Conservation (phyloP, 2,329 filamentous ascomycete species). For the Ascochyta rabiei region DNA sequence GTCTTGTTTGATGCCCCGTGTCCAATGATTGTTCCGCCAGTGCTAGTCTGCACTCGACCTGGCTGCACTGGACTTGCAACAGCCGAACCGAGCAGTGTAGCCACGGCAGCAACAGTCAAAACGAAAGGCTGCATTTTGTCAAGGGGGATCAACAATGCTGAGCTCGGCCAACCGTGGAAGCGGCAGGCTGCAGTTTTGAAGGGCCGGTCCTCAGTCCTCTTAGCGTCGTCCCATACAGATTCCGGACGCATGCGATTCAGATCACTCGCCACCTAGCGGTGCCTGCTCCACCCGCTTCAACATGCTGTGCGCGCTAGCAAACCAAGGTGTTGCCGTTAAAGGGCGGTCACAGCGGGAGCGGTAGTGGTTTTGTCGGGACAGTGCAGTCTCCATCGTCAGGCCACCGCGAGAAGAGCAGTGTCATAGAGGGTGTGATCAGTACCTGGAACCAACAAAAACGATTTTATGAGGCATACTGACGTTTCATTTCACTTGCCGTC, state of each 20-base stretch:
- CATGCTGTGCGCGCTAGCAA: not conserved
- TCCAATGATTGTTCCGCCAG: conserved; percentile 41
- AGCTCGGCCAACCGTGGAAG: not conserved
- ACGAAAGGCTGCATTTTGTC: conserved; percentile 23
- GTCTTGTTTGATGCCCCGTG: conserved; percentile 34
- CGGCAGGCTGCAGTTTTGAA: conserved; percentile 13
- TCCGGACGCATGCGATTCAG: not conserved
- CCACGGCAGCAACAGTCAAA: conserved; percentile 17
- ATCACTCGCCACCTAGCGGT: conserved; percentile 4
- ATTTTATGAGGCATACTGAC: not conserved
- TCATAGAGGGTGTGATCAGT: not conserved
- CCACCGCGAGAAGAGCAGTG: too few species aligned
- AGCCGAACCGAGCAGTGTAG: conserved; percentile 16
- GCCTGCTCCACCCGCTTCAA: not conserved
- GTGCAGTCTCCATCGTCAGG: too few species aligned
- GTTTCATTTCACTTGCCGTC: conserved; percentile 6
- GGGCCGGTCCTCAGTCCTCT: not conserved
- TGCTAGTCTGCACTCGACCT: conserved; percentile 28
- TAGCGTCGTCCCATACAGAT: conserved; percentile 3
- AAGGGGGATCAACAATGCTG: conserved; percentile 11
- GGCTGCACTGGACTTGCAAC: conserved; percentile 8
- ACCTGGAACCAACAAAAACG: not conserved
- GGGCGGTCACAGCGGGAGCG: not conserved
- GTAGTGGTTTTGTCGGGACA: too few species aligned
- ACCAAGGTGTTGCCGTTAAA: not conserved